These are phyloP conservation scores for Candida golubevii DNA, from an alignment of 805 yeast genomes.

Conservation along the genomic window DNA sequence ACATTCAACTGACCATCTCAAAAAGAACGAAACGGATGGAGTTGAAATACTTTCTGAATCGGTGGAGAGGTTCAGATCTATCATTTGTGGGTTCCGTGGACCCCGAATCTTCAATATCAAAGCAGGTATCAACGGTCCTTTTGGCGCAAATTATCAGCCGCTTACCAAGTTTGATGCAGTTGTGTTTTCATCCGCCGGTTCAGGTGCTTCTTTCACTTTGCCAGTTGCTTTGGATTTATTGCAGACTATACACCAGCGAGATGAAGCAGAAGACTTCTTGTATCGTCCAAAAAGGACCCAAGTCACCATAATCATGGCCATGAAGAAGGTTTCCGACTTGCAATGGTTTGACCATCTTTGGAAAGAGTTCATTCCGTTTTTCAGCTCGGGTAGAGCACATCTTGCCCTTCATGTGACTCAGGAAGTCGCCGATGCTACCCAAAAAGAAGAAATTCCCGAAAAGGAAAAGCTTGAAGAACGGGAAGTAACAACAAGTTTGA, in stretches of 20 bases:
- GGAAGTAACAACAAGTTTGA: conserved; percentile 1
- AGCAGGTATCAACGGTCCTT: conserved; percentile 43
- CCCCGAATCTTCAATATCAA: conserved; percentile 22
- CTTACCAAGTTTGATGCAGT: conserved; percentile 39
- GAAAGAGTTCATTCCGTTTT: conserved; percentile 24
- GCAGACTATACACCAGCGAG: conserved; percentile 23
- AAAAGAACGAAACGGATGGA: not conserved
- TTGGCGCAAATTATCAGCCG: conserved; percentile 41
- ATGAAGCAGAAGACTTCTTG: conserved; percentile 27
- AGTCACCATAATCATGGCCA: conserved; percentile 33
- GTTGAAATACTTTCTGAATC: conserved; percentile 1
- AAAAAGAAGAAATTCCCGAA: not conserved
- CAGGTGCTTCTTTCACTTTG: conserved; percentile 44
- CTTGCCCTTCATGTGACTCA: conserved; percentile 30
- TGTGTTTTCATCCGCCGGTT: conserved; percentile 39
- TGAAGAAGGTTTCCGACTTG: conserved; percentile 22
- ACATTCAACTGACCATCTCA: conserved; percentile 4
- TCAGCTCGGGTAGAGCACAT: conserved; percentile 19
- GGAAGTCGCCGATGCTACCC: conserved; percentile 12
- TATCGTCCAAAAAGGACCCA: conserved; percentile 26
- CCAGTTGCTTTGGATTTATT: conserved; percentile 43
- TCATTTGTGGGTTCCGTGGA: conserved; percentile 3
- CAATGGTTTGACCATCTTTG: conserved; percentile 37
- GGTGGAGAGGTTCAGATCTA: conserved; percentile 3
- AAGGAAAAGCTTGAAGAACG: conserved; percentile 2